Evolutionary conservation across 129 eudicot species (phyloP).

Genomic region (Chrysanthemum lavandulifolium): DNA sequence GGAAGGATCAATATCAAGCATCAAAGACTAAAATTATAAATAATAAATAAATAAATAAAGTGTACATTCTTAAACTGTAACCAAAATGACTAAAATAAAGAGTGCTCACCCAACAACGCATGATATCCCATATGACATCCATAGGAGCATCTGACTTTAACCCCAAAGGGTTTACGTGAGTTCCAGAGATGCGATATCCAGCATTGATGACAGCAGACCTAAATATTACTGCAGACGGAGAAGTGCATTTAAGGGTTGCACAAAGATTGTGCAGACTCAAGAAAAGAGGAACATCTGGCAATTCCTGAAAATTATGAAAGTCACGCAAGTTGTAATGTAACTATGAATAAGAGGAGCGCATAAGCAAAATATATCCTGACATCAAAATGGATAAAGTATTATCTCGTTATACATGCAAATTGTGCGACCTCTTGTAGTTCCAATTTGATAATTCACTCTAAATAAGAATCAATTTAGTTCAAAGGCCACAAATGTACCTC

Average conservation of each 20-base stretch:
- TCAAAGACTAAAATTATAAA: neutral
- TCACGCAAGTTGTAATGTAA: neutral
- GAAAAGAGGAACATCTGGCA: slow-evolving; percentile 87
- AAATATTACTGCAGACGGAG: slow-evolving; percentile 90
- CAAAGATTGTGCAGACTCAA: slow-evolving; percentile 90
- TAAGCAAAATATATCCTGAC: neutral
- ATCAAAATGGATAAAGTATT: neutral
- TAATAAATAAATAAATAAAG: neutral
- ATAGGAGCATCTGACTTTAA: slow-evolving; percentile 94
- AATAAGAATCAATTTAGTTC: neutral
- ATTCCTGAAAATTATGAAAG: slow-evolving; percentile 51
- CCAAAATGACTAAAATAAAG: neutral
- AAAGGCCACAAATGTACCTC: slow-evolving; percentile 47
- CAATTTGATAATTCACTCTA: no score
- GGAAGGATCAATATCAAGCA: neutral
- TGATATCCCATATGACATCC: slow-evolving; percentile 97
- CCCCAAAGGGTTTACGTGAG: slow-evolving; percentile 82
- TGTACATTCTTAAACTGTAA: neutral
- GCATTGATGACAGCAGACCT: slow-evolving; percentile 93
- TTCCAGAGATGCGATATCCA: slow-evolving; percentile 92
- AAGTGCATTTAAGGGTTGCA: slow-evolving; percentile 90
- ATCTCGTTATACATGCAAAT: no score
- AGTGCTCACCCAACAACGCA: slow-evolving; percentile 92
- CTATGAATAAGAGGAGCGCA: neutral
- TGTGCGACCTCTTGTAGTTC: no score